phyloP scores from a whole-genome alignment of 179 eudicot genomes.

The Pouteria campechiana region DNA sequence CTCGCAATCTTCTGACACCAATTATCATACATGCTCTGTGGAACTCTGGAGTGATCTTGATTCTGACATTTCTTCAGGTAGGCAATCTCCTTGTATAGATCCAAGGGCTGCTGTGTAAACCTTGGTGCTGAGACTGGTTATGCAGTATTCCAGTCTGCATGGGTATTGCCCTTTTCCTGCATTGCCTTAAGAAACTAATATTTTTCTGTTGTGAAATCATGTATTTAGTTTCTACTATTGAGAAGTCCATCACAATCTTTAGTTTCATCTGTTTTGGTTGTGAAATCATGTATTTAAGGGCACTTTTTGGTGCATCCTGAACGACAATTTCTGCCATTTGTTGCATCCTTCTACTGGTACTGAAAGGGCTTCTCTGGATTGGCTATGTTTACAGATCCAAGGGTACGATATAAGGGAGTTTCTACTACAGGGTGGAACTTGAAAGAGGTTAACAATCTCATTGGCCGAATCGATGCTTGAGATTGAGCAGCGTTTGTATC shows the following conservation, averaged over 20 bases:
- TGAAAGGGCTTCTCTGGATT: neutral
- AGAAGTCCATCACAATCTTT: neutral
- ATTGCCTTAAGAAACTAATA: neutral
- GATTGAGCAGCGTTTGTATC: neutral
- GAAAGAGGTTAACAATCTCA: constrained; percentile 5
- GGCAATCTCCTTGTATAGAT: neutral
- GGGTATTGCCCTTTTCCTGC: neutral
- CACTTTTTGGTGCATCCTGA: neutral
- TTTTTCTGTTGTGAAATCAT: neutral
- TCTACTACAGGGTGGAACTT: constrained; percentile 52
- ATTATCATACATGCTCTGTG: constrained; percentile 83
- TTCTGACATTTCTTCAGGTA: constrained; percentile 96
- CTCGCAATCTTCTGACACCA: constrained; percentile 89
- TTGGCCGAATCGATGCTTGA: neutral
- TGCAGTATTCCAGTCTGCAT: neutral
- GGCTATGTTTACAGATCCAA: constrained; percentile 50
- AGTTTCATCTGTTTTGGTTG: neutral
- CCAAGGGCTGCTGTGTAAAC: no score
- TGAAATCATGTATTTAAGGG: no score
- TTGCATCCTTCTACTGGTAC: neutral
- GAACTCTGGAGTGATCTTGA: constrained; percentile 91
- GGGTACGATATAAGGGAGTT: constrained; percentile 85
- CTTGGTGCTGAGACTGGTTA: no score
- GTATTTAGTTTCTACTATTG: neutral
- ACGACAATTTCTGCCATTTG: neutral